Conservation (phyloP, 108 stramenopile species). For the Chaetoceros muelleri region DNA sequence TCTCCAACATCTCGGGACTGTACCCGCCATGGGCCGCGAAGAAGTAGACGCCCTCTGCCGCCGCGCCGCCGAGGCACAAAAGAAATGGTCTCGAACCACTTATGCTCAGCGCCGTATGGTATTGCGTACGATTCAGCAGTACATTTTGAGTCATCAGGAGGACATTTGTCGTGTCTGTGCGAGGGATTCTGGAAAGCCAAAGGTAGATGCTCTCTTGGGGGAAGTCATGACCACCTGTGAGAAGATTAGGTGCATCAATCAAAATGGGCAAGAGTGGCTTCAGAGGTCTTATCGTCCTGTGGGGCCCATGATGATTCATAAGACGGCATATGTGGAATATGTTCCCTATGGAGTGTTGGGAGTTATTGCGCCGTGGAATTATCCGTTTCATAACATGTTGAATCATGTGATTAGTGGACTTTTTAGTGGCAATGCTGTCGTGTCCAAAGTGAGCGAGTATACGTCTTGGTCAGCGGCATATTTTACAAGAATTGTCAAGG, state of each 20-base stretch:
- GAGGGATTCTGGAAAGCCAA: constrained; percentile 85
- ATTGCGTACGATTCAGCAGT: constrained; percentile 87
- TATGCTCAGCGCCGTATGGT: constrained; percentile 86
- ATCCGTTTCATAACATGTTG: constrained; percentile 95
- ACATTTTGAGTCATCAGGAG: constrained; percentile 77
- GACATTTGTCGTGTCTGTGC: constrained; percentile 80
- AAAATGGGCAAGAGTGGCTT: constrained; percentile 86
- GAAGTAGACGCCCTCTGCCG: constrained; percentile 64
- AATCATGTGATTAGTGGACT: constrained; percentile 95
- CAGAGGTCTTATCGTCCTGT: constrained; percentile 53
- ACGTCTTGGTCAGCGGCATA: constrained; percentile 84
- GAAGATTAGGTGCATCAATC: constrained; percentile 82
- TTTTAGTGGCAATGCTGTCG: constrained; percentile 95
- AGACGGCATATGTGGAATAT: constrained; percentile 93
- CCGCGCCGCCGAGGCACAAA: constrained; percentile 81
- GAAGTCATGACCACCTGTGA: constrained; percentile 97
- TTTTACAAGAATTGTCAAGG: constrained; percentile 67
- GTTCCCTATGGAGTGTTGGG: constrained; percentile 94
- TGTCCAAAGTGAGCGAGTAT: constrained; percentile 93
- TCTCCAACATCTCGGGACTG: constrained; percentile 63
- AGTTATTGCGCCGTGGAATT: constrained; percentile 99
- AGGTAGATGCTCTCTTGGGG: constrained; percentile 88
- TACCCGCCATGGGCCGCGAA: constrained; percentile 62
- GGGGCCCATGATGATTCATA: constrained; percentile 92
- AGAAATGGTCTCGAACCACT: constrained; percentile 77